These are phyloP conservation scores for Hygrocybe coccinea DNA, from an alignment of 768 basidiomycete species.

Conservation along the genomic window DNA sequence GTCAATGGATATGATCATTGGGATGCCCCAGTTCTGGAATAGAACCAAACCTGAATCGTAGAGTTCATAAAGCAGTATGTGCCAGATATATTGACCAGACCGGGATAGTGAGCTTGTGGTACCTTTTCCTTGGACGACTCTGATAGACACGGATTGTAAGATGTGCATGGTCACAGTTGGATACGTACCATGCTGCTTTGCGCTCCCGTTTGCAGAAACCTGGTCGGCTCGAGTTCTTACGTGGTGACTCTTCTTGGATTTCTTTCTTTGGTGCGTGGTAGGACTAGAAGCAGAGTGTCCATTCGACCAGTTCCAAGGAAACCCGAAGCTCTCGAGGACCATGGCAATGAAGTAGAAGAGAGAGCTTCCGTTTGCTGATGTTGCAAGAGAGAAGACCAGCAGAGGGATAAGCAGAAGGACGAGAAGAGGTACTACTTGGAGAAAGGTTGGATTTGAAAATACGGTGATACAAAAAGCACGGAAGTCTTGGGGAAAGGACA, in stretches of 20 bases:
- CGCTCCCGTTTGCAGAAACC: slow-evolving; percentile 39
- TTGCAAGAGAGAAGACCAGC: slow-evolving; percentile 37
- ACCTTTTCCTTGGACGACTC: slow-evolving; percentile 19
- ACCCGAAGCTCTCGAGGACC: slow-evolving; percentile 54
- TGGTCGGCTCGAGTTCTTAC: slow-evolving; percentile 56
- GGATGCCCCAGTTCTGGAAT: slow-evolving; percentile 2
- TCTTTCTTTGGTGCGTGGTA: slow-evolving; percentile 30
- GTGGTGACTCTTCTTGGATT: slow-evolving; percentile 42
- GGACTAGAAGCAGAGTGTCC: slow-evolving; percentile 3
- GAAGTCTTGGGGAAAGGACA: slow-evolving; percentile 41
- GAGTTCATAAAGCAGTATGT: slow-evolving; percentile 99
- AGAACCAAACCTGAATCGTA: slow-evolving; percentile 69
- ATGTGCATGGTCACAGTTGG: neutral
- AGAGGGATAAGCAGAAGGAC: slow-evolving; percentile 53
- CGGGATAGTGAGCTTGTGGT: slow-evolving; percentile 67
- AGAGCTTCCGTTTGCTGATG: slow-evolving; percentile 24
- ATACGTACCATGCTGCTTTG: slow-evolving; percentile 23
- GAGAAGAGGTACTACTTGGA: slow-evolving; percentile 55
- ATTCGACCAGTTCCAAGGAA: slow-evolving; percentile 64
- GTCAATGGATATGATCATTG: slow-evolving; percentile 13
- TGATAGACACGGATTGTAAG: neutral
- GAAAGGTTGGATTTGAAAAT: slow-evolving; percentile 39
- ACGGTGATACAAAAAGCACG: slow-evolving; percentile 38
- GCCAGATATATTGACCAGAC: slow-evolving; percentile 91
- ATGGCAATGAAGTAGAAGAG: slow-evolving; percentile 34